Evolutionary conservation across 2,329 filamentous ascomycete genomes (phyloP).

Genomic region (Rosellinia necatrix): DNA sequence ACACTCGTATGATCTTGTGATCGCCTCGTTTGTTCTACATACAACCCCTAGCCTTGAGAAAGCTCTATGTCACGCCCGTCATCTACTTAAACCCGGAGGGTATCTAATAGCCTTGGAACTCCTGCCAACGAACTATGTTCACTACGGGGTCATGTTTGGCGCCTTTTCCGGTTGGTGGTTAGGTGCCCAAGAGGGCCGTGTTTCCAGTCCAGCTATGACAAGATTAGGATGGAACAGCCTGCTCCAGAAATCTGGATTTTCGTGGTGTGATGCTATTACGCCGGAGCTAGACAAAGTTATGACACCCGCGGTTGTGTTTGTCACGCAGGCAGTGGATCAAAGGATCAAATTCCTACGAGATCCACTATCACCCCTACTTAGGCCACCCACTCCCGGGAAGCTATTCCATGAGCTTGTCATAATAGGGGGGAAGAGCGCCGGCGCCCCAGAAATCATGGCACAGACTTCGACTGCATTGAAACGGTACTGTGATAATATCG

Average conservation of each 20-base stretch:
- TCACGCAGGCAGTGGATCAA: neutral
- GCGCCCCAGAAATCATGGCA: too few species aligned
- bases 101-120: conserved; percentile 34
- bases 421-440: too few species aligned
- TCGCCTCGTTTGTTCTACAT: conserved; percentile 40
- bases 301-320: neutral
- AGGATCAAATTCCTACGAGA: conserved; percentile 11
- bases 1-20: conserved; percentile 37
- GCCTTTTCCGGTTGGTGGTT: neutral
- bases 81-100: conserved; percentile 43
- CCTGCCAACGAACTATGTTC: neutral
- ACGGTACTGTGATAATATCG: too few species aligned
- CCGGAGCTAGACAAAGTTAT: neutral
- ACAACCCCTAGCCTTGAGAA: conserved; percentile 30
- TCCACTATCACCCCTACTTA: too few species aligned
- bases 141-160: neutral
- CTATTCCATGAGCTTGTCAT: too few species aligned
- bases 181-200: neutral
- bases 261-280: neutral
- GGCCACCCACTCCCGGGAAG: too few species aligned
- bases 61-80: conserved; percentile 34
- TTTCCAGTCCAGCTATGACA: neutral
- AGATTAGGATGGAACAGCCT: neutral
- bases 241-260: neutral
- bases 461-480: too few species aligned